These are phyloP conservation scores for Russula foetens DNA, from an alignment of 768 basidiomycete species.

Conservation along the genomic window DNA sequence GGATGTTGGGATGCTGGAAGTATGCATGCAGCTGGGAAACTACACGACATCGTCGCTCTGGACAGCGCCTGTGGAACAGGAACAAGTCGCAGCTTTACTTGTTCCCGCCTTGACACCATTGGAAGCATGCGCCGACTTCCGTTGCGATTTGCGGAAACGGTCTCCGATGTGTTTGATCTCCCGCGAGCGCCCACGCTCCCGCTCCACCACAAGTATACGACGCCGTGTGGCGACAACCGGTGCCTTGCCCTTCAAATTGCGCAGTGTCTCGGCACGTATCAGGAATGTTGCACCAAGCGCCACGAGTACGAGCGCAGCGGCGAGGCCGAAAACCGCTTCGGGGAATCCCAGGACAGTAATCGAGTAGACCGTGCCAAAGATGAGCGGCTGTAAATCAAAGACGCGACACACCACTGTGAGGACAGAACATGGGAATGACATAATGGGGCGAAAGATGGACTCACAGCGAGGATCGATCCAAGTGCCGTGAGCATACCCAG, in stretches of 20 bases:
- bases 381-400: slow-evolving; percentile 42
- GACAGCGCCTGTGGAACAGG: background rate
- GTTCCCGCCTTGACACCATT: background rate
- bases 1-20: background rate
- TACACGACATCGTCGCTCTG: slow-evolving; percentile 2
- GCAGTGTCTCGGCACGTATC: slow-evolving; percentile 28
- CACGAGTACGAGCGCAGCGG: slow-evolving; percentile 45
- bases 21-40: too few species aligned
- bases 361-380: slow-evolving; percentile 63
- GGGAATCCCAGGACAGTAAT: slow-evolving; percentile 56
- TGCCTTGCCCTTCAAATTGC: slow-evolving; percentile 14
- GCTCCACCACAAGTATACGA: background rate
- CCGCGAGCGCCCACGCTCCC: slow-evolving; percentile 20
- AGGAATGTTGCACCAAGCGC: slow-evolving; percentile 41
- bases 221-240: background rate
- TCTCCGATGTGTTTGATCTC: slow-evolving; percentile 19
- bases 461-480: slow-evolving; percentile 49
- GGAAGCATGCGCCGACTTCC: background rate
- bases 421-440: background rate
- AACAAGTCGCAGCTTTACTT: background rate
- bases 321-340: slow-evolving; percentile 58
- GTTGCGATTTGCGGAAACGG: background rate
- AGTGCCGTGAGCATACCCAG: slow-evolving; percentile 59
- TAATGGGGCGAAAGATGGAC: slow-evolving; percentile 18
- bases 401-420: background rate